phyloP scores from a whole-genome alignment of 768 basidiomycete genomes.

The Lactarius pseudohatsudake region DNA sequence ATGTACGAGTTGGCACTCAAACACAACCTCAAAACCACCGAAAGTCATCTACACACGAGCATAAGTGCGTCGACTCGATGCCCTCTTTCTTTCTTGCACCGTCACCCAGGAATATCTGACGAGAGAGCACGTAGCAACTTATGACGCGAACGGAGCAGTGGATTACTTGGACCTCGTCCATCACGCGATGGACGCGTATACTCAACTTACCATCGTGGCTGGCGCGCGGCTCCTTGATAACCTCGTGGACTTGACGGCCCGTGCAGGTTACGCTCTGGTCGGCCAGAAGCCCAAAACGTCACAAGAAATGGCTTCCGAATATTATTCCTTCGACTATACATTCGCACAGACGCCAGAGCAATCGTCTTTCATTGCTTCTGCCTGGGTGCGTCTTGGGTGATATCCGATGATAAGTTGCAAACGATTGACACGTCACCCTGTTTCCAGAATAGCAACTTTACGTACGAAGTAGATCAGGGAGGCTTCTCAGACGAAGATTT shows the following conservation, averaged over 20 bases:
- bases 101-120: background rate
- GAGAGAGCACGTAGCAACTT: constrained; percentile 42
- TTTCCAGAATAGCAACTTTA: too few relatives aligned
- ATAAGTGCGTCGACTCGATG: constrained; percentile 37
- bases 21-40: constrained; percentile 45
- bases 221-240: constrained; percentile 42
- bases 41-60: constrained; percentile 37
- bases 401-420: too few relatives aligned
- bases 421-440: too few relatives aligned
- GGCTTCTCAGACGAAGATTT: too few relatives aligned
- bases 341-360: constrained; percentile 57
- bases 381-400: constrained; percentile 41
- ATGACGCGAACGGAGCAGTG: constrained; percentile 45
- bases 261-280: constrained; percentile 50
- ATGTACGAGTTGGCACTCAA: constrained; percentile 54
- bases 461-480: too few relatives aligned
- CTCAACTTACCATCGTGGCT: constrained; percentile 41
- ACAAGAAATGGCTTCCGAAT: constrained; percentile 53
- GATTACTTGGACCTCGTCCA: constrained; percentile 48
- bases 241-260: constrained; percentile 50
- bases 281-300: constrained; percentile 47
- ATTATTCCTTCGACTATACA: constrained; percentile 51
- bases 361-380: constrained; percentile 54
- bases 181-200: constrained; percentile 40
- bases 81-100: constrained; percentile 27